Evolutionary conservation across 805 yeast species (phyloP).

Genomic region (Metschnikowia picachoensis): DNA sequence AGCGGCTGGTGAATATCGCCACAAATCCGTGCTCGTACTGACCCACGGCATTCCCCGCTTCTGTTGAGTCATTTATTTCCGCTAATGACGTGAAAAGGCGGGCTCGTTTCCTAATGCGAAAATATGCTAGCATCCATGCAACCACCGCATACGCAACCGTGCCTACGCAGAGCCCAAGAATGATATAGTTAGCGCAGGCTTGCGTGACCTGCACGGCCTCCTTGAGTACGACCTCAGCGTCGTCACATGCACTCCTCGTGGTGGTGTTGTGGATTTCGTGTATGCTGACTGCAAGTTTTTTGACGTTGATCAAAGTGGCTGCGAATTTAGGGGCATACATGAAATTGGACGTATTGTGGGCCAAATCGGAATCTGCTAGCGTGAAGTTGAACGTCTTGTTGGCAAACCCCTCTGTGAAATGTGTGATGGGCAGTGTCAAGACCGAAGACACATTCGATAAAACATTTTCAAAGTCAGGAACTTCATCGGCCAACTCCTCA

Average conservation of each 20-base stretch:
- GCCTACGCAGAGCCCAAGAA: constrained; percentile 6
- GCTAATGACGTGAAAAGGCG: constrained; percentile 1
- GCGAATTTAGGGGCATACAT: background rate
- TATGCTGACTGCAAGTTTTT: background rate
- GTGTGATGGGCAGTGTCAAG: constrained; percentile 30
- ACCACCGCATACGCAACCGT: constrained; percentile 3
- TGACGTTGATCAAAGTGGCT: background rate
- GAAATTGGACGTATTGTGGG: background rate
- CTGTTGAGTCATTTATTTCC: constrained; percentile 4
- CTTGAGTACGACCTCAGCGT: background rate
- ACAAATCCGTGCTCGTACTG: constrained; percentile 9
- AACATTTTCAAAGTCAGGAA: constrained; percentile 66
- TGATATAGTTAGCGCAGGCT: background rate
- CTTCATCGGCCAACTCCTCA: constrained; percentile 42
- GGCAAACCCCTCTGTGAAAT: constrained; percentile 1
- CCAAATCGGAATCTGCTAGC: background rate
- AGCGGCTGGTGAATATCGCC: constrained; percentile 1
- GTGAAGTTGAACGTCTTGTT: constrained; percentile 6
- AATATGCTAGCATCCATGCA: constrained; percentile 3
- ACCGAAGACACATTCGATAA: constrained; percentile 52
- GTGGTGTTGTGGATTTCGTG: background rate
- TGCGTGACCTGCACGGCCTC: constrained; percentile 2
- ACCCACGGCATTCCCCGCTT: constrained; percentile 9
- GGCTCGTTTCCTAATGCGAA: constrained; percentile 1
- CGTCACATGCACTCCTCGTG: constrained; percentile 2